phyloP scores from a whole-genome alignment of 257 asterid genomes.

The Fraxinus excelsior region DNA sequence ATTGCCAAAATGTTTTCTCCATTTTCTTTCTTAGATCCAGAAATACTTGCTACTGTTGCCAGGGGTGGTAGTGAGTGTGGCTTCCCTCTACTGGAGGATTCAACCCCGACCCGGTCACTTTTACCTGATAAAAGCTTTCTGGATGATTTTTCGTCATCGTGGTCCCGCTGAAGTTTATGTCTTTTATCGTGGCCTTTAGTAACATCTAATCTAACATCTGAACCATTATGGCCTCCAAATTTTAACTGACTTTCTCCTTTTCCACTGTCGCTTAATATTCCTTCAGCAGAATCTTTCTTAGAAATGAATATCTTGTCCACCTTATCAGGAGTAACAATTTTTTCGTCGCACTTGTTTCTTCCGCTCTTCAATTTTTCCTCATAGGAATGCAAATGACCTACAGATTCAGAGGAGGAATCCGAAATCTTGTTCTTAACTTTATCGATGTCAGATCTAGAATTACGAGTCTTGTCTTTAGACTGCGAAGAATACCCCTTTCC shows the following conservation, averaged over 20 bases:
- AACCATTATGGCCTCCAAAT: slow-evolving; percentile 42
- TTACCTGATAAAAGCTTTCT: slow-evolving; percentile 42
- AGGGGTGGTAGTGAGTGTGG: slow-evolving; percentile 77
- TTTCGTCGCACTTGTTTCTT: slow-evolving; percentile 57
- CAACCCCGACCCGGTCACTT: slow-evolving; percentile 45
- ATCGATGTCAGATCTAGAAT: slow-evolving; percentile 52
- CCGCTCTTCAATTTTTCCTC: slow-evolving; percentile 67
- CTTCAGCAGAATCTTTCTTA: slow-evolving; percentile 60
- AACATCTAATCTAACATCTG: slow-evolving; percentile 33
- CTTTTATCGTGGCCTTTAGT: slow-evolving; percentile 44
- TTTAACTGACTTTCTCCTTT: slow-evolving; percentile 50
- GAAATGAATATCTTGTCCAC: slow-evolving; percentile 43
- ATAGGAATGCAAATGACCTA: slow-evolving; percentile 34
- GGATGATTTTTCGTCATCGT: slow-evolving; percentile 49
- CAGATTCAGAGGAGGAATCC: slow-evolving; percentile 48
- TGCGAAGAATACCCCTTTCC: slow-evolving; percentile 64
- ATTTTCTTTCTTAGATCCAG: slow-evolving; percentile 65
- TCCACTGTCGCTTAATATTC: slow-evolving; percentile 44
- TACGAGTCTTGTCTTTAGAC: slow-evolving; percentile 55
- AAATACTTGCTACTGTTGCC: slow-evolving; percentile 41
- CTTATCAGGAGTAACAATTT: slow-evolving; percentile 47
- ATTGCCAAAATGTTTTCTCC: slow-evolving; percentile 38
- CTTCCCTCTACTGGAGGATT: slow-evolving; percentile 54
- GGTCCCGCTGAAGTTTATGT: slow-evolving; percentile 46
- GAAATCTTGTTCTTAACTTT: slow-evolving; percentile 42